Percentiles rank a stretch among this genome's conserved stretches.
phyloP scores from a whole-genome alignment of 768 basidiomycete species.

The Mycena vulgaris region DNA sequence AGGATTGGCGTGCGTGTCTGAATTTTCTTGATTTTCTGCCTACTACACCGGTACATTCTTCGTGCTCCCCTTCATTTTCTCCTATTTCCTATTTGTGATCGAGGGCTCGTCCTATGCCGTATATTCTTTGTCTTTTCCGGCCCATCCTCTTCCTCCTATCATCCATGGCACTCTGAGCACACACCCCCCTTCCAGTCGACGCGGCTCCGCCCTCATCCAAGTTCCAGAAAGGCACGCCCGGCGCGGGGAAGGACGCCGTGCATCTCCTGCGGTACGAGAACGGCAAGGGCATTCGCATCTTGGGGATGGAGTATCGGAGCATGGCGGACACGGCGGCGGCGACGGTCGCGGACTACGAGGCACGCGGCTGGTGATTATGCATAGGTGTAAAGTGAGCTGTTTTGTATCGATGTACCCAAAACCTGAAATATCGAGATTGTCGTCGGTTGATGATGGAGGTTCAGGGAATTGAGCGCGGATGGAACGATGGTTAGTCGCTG shows the following conservation, averaged over 20 bases:
- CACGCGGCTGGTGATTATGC: slow-evolving; percentile 61
- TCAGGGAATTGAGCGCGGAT: too few species aligned
- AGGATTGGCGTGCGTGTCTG: slow-evolving; percentile 37
- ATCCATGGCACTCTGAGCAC: background rate
- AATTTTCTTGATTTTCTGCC: background rate
- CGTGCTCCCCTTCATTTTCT: too few species aligned
- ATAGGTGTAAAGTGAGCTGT: too few species aligned
- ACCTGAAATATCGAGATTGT: too few species aligned
- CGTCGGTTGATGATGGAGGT: too few species aligned
- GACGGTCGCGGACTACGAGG: slow-evolving; percentile 59
- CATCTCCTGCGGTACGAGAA: slow-evolving; percentile 51
- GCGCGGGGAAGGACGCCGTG: slow-evolving; percentile 44
- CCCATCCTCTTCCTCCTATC: background rate
- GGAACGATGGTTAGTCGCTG: too few species aligned
- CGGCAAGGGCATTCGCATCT: slow-evolving; percentile 55
- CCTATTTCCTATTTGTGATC: too few species aligned
- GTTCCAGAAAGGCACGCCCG: slow-evolving; percentile 53
- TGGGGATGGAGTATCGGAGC: slow-evolving; percentile 59
- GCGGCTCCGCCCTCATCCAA: slow-evolving; percentile 36
- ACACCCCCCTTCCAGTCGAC: slow-evolving; percentile 20
- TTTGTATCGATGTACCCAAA: too few species aligned
- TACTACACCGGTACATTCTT: too few species aligned
- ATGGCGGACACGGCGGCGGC: slow-evolving; percentile 59
- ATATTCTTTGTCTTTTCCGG: too few species aligned
- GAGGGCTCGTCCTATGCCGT: too few species aligned